Evolutionary conservation across 805 yeast species (phyloP).

Genomic region (Scheffersomyces spartinae): DNA sequence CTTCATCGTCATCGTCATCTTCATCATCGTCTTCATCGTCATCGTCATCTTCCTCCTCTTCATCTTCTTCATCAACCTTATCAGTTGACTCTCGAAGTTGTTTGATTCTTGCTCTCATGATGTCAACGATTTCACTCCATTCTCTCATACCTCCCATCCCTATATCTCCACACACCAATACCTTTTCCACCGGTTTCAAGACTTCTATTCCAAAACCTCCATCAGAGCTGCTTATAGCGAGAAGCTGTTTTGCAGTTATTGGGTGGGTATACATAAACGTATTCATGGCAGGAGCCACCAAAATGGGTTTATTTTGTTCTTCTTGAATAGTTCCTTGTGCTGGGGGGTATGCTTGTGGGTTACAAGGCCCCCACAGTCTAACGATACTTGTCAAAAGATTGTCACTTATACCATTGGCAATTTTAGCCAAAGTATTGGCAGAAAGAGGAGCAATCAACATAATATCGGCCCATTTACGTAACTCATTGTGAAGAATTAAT

Average conservation of each 20-base stretch:
- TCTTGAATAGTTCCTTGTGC: conserved; percentile 6
- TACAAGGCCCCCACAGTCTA: conserved; percentile 32
- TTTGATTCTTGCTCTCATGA: conserved; percentile 22
- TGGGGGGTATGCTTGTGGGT: conserved; percentile 5
- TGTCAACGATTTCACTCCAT: conserved; percentile 35
- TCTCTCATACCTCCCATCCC: conserved; percentile 42
- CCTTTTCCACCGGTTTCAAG: conserved; percentile 35
- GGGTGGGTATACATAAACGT: conserved; percentile 38
- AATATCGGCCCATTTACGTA: conserved; percentile 36
- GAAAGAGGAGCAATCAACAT: conserved; percentile 35
- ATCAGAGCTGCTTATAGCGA: no score
- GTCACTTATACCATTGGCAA: conserved; percentile 33
- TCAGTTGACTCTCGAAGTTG: conserved; percentile 16
- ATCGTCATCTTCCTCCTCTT: conserved; percentile 17
- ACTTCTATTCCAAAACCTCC: conserved; percentile 32
- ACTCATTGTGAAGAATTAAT: conserved; percentile 30
- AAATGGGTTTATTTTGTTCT: conserved; percentile 32
- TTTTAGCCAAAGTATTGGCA: conserved; percentile 33
- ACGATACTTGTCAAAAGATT: conserved; percentile 31
- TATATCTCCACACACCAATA: conserved; percentile 35
- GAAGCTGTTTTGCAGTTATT: conserved; percentile 24
- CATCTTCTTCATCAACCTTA: conserved; percentile 9
- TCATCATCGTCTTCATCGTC: conserved; percentile 24
- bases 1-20: conserved; percentile 25
- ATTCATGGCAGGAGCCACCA: conserved; percentile 39